A percentile compares a stretch with the other conserved stretches of the same genome.
Conservation (phyloP, 345 rosid genomes). For the Arabidopsis arenosa region DNA sequence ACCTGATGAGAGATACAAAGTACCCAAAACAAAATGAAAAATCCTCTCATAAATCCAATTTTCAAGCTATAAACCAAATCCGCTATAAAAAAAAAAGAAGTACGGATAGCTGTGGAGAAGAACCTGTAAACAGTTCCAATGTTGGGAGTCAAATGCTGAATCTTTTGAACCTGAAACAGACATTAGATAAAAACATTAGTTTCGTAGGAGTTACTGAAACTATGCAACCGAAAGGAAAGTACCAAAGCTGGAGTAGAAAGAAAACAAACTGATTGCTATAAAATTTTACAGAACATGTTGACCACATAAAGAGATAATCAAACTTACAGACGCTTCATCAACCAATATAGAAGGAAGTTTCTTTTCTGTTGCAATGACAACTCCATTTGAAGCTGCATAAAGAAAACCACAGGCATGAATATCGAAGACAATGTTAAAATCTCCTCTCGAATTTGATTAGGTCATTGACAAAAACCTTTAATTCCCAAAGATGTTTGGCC, state of each 20-base stretch:
- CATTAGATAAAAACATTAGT: neutral
- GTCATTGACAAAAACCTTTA: slow-evolving; percentile 57
- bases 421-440: neutral
- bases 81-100: neutral
- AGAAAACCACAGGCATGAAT: slow-evolving; percentile 14
- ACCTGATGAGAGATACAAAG: neutral
- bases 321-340: slow-evolving; percentile 89
- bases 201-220: neutral
- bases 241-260: neutral
- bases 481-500: slow-evolving; percentile 96
- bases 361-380: slow-evolving; percentile 94
- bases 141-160: slow-evolving; percentile 84
- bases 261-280: neutral
- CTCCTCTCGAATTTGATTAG: neutral
- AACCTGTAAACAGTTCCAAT: slow-evolving; percentile 98
- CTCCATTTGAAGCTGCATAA: slow-evolving; percentile 87
- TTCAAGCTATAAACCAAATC: neutral
- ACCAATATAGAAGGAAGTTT: slow-evolving; percentile 92
- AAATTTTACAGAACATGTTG: no score
- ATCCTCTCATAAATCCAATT: neutral
- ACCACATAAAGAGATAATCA: neutral
- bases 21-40: neutral
- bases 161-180: slow-evolving; percentile 84
- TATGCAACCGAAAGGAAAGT: neutral
- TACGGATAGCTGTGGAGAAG: slow-evolving; percentile 25